phyloP scores from a whole-genome alignment of 192 early-diverging fungal species.

The Allomyces macrogynus region DNA sequence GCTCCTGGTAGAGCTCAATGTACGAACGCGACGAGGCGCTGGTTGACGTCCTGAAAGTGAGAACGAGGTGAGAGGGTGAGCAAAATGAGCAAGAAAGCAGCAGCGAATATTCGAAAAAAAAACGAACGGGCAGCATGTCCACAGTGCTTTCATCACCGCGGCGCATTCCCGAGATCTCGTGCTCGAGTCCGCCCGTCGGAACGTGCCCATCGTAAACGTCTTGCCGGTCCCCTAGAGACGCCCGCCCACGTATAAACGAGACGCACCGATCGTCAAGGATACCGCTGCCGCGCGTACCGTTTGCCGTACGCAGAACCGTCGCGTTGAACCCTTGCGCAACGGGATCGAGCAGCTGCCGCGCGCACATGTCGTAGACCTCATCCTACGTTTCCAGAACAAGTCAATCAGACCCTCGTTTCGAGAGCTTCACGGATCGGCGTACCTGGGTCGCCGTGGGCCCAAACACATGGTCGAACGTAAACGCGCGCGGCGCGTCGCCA shows the following conservation, averaged over 20 bases:
- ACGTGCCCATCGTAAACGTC: constrained; percentile 60
- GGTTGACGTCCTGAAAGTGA: constrained; percentile 22
- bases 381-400: background rate
- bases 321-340: constrained; percentile 48
- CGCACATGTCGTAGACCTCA: constrained; percentile 17
- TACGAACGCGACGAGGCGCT: constrained; percentile 56
- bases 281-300: constrained; percentile 11
- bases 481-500: constrained; percentile 3
- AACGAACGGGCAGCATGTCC: constrained; percentile 22
- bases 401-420: background rate
- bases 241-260: too few species aligned
- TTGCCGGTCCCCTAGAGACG: constrained; percentile 31
- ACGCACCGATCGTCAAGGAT: too few species aligned
- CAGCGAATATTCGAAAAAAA: background rate
- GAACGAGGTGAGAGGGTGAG: constrained; percentile 32
- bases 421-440: background rate
- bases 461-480: constrained; percentile 42
- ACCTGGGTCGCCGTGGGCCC: background rate
- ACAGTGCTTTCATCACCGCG: constrained; percentile 29
- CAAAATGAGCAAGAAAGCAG: background rate
- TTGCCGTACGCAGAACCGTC: constrained; percentile 56
- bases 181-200: constrained; percentile 48
- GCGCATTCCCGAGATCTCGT: constrained; percentile 30
- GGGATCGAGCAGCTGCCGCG: background rate
- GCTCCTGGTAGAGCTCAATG: constrained; percentile 89